Evolutionary conservation across 2,329 filamentous ascomycete genomes (phyloP), one percentile per base, ranked within the genome.

Genomic region (Phaeosphaeriaceae sp.): DNA sequence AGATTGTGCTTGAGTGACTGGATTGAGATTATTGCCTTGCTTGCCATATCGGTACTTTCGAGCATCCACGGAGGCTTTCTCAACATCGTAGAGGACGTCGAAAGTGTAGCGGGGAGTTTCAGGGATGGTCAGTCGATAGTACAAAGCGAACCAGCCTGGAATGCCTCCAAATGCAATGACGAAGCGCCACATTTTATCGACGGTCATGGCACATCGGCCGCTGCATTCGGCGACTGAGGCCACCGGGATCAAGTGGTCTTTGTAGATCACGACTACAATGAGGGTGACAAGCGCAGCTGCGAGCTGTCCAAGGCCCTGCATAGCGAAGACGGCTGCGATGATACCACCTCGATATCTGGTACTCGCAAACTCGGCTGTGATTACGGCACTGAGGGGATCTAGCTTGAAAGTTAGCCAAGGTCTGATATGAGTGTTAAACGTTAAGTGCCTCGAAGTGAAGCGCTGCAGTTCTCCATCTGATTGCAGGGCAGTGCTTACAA

Each of bases 101-200:
- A 95, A 94, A 26, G 92, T 95, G 80, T 95, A 96, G 26, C 92
- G 90, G 53, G 92, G 92, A 32, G 92, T 94, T 80, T 96, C 92
- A 23, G 92, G 92, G 65, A 96, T 94, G 53, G 92, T 95, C 3
- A 95, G 85, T 62, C 92, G 90, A 79, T 92, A 95, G 82, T 95
- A 95, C 19, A 96, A 86, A 21, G 92, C 92, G 63, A 94, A 88
- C 74, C 88, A 91, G 46, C 90, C 92, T 1, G 92, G 92, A 9
- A 95, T 86, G 47, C 90, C 91, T 66, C 92, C 92, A 70, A 94
- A 91, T 13, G 91, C 92, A 71, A 95, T 91, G 50, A 95, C 84
- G 15, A 88, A 84, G 66, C 92, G 86, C 92, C 92, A 95, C 90
- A 94, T 94, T 84, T 93, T 93, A 81, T 95, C 92, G 6, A 94